Conservation (phyloP, 139 green algal genomes). For the Tetraselmis striata region DNA sequence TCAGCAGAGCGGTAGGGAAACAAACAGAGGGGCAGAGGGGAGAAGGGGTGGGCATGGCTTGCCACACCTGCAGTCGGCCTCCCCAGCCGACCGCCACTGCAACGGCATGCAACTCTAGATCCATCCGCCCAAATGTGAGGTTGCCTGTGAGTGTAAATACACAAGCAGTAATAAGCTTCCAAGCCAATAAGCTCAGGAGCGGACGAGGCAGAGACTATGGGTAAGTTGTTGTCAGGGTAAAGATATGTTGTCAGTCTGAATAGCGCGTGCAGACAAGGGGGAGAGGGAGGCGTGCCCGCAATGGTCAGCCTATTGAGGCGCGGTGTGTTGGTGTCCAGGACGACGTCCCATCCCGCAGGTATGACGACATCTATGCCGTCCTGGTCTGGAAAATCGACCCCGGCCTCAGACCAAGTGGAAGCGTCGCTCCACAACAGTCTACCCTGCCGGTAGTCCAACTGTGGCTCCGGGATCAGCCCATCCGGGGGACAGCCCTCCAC, state of each 20-base stretch:
- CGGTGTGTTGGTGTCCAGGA: neutral
- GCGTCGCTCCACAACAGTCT: neutral
- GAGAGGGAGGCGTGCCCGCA: no score
- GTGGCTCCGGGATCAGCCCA: neutral
- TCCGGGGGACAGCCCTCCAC: neutral
- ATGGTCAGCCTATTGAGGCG: neutral
- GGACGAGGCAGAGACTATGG: no score
- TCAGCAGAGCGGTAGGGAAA: no score
- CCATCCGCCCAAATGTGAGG: neutral
- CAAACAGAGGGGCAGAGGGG: no score
- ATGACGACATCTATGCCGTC: neutral
- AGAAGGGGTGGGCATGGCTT: no score
- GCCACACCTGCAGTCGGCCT: neutral
- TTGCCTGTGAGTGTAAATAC: neutral
- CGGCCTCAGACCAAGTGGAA: neutral
- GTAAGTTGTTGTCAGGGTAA: no score
- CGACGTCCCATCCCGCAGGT: neutral
- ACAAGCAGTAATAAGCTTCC: no score
- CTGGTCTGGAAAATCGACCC: neutral
- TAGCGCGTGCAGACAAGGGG: no score
- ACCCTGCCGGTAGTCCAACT: neutral
- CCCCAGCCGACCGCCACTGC: neutral
- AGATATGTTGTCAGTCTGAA: no score
- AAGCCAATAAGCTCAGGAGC: no score
- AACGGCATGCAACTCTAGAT: neutral